phyloP scores from a whole-genome alignment of 495 filamentous ascomycete genomes.

The Aspergillus hancockii region DNA sequence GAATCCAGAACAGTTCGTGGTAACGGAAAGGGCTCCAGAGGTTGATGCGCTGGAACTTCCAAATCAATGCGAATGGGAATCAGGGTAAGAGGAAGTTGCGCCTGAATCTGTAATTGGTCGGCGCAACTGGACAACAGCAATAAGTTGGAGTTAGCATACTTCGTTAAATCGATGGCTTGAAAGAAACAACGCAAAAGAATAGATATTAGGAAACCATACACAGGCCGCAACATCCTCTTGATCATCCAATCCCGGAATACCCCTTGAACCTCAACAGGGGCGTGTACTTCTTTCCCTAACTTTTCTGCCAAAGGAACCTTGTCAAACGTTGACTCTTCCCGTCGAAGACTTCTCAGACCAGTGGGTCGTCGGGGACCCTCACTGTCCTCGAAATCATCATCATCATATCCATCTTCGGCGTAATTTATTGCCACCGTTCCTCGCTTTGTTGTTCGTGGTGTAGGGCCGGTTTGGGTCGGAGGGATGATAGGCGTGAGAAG shows the following conservation, averaged over 20 bases:
- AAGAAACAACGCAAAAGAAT: constrained; percentile 8
- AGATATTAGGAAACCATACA: constrained; percentile 32
- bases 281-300: constrained; percentile 78
- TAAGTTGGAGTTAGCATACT: constrained; percentile 18
- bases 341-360: constrained; percentile 76
- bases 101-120: constrained; percentile 78
- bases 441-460: constrained; percentile 88
- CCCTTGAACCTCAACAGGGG: constrained; percentile 82
- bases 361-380: constrained; percentile 78
- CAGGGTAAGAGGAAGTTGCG: constrained; percentile 80
- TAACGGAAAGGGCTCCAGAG: constrained; percentile 68
- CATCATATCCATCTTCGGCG: constrained; percentile 91
- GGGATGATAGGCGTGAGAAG: constrained; percentile 86
- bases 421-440: constrained; percentile 97
- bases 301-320: constrained; percentile 67
- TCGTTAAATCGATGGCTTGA: constrained; percentile 6
- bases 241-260: constrained; percentile 96
- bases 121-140: constrained; percentile 32
- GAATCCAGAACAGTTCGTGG: constrained; percentile 63
- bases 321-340: constrained; percentile 69
- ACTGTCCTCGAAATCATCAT: constrained; percentile 90
- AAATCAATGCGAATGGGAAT: constrained; percentile 97
- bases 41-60: constrained; percentile 79
- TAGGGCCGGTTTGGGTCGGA: constrained; percentile 62
- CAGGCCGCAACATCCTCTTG: constrained; percentile 61